phyloP scores from a whole-genome alignment of 2,329 filamentous ascomycete species.

The Ophiostoma ulmi region DNA sequence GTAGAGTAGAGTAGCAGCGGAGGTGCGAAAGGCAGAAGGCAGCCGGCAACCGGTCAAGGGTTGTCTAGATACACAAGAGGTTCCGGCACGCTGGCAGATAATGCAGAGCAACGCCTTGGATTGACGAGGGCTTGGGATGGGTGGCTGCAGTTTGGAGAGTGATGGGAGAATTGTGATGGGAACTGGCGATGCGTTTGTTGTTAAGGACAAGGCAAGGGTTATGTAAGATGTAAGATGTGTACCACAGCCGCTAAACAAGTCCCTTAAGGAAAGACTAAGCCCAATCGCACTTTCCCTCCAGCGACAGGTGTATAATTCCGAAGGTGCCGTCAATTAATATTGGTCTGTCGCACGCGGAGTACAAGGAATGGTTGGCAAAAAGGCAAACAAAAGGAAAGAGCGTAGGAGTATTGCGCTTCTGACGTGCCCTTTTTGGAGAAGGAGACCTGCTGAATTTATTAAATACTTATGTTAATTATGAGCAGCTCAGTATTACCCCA shows the following conservation, averaged over 20 bases:
- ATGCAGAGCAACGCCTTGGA: not conserved
- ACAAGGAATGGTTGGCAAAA: not conserved
- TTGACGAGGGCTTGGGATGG: not conserved
- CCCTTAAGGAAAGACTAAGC: not conserved
- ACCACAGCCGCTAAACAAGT: not conserved
- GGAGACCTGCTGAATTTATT: not conserved
- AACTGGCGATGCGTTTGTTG: not conserved
- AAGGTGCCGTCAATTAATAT: not conserved
- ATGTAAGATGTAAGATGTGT: not conserved
- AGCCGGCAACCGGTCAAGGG: not conserved
- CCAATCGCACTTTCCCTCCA: conserved; percentile 2
- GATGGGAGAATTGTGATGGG: not conserved
- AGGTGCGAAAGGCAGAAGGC: not conserved
- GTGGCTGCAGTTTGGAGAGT: not conserved
- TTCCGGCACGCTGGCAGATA: not conserved
- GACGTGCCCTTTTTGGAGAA: conserved; percentile 1
- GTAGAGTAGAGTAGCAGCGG: not conserved
- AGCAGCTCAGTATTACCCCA: not conserved
- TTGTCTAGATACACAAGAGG: not conserved
- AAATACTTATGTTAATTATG: not conserved
- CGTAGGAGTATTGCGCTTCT: not conserved
- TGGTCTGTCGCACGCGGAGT: not conserved
- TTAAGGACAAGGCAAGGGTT: not conserved
- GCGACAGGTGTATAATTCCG: conserved; percentile 2
- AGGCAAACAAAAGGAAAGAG: not conserved